A percentile compares a stretch with the other conserved stretches of the same genome.
Evolutionary conservation across 2,329 filamentous ascomycete species (phyloP).

Genomic region (Stachybotrys echinatus): DNA sequence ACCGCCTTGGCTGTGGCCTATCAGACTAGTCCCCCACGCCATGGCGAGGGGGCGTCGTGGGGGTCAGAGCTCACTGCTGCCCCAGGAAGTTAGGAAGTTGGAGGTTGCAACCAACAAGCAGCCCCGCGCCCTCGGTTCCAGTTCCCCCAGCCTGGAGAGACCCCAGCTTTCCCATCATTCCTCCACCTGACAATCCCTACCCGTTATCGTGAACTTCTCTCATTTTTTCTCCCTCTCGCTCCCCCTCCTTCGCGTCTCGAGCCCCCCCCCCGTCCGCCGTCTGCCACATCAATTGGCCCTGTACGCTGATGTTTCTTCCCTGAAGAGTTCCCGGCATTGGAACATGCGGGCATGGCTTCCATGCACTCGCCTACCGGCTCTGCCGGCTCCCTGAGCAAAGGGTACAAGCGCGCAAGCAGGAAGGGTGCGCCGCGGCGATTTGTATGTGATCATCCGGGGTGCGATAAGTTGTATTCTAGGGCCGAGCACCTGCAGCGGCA

Average conservation of each 20-base stretch:
- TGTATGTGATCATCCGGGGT: constrained; percentile 63
- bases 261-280: not conserved
- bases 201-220: no score
- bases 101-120: not conserved
- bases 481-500: constrained; percentile 79
- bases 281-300: not conserved
- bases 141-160: not conserved
- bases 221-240: no score
- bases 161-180: not conserved
- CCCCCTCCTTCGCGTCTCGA: no score
- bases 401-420: constrained; percentile 47
- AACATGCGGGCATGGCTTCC: constrained; percentile 11
- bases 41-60: not conserved
- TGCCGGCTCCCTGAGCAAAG: constrained; percentile 5
- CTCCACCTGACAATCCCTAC: not conserved
- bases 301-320: not conserved
- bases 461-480: constrained; percentile 74
- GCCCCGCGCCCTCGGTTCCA: not conserved
- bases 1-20: no score
- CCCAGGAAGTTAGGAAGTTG: not conserved
- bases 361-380: constrained; percentile 8
- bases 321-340: not conserved
- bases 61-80: not conserved
- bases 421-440: constrained; percentile 48
- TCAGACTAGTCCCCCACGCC: not conserved